phyloP scores from a whole-genome alignment of 345 rosid genomes.

The Eucalyptus lansdowneana region DNA sequence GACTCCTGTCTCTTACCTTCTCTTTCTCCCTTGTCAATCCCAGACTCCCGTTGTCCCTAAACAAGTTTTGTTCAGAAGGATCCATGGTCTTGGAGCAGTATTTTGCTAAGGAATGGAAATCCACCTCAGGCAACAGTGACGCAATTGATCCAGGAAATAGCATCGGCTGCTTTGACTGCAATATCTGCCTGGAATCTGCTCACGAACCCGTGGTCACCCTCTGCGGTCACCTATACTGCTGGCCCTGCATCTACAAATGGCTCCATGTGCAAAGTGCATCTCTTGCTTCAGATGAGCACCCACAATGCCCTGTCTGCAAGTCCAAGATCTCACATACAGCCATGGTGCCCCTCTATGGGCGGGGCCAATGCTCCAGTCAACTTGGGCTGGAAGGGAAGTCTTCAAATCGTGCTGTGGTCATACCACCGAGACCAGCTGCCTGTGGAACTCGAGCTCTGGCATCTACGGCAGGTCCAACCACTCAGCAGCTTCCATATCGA shows the following conservation, averaged over 20 bases:
- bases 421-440: conserved; percentile 80
- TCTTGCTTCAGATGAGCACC: conserved; percentile 39
- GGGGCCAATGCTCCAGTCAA: conserved; percentile 28
- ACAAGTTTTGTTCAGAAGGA: not conserved
- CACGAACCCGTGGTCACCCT: conserved; percentile 84
- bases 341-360: conserved; percentile 90
- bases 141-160: conserved; percentile 12
- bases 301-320: conserved; percentile 94
- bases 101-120: conserved; percentile 28
- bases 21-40: not conserved
- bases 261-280: conserved; percentile 57
- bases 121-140: conserved; percentile 4
- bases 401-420: conserved; percentile 4
- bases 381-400: conserved; percentile 14
- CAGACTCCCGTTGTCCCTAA: not conserved
- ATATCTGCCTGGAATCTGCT: conserved; percentile 75
- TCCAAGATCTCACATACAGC: conserved; percentile 60
- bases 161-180: conserved; percentile 76
- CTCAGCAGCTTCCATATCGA: conserved; percentile 51
- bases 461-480: not conserved
- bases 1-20: not conserved
- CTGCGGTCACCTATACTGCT: conserved; percentile 96
- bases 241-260: conserved; percentile 98
- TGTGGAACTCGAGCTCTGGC: conserved; percentile 14
- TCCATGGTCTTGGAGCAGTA: conserved; percentile 39